These are phyloP conservation scores for Clarireedia hainanense DNA, from an alignment of 2,329 filamentous ascomycete species.

Conservation along the genomic window DNA sequence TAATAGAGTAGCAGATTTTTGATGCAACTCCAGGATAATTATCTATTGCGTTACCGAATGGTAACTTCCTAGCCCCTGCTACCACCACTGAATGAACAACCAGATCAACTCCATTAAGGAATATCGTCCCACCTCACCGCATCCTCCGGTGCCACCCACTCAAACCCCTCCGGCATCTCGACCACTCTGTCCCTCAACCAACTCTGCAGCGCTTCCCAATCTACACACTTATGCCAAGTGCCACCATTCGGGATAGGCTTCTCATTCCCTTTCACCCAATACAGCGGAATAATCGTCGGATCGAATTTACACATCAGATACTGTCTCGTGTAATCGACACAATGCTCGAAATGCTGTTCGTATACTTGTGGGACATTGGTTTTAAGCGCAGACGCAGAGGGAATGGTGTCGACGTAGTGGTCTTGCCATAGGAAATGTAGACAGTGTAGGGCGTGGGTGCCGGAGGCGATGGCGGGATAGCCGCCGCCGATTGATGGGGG, in stretches of 20 bases:
- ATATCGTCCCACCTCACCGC: too few relatives aligned
- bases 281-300: too few relatives aligned
- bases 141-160: background rate
- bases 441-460: constrained; percentile 7
- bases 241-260: background rate
- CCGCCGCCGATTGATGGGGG: background rate
- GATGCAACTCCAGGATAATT: too few relatives aligned
- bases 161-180: constrained; percentile 6
- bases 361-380: background rate
- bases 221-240: background rate
- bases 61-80: too few relatives aligned
- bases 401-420: background rate
- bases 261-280: too few relatives aligned
- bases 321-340: background rate
- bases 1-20: too few relatives aligned
- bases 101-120: too few relatives aligned
- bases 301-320: too few relatives aligned
- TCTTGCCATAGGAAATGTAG: constrained; percentile 9
- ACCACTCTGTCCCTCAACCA: constrained; percentile 6
- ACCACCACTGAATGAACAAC: too few relatives aligned
- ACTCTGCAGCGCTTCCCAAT: constrained; percentile 3
- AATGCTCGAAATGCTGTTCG: constrained; percentile 7
- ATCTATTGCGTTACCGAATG: too few relatives aligned
- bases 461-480: constrained; percentile 2
- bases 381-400: background rate